These are phyloP conservation scores for Quercus suber DNA, from an alignment of 306 rosid genomes.

Conservation along the genomic window DNA sequence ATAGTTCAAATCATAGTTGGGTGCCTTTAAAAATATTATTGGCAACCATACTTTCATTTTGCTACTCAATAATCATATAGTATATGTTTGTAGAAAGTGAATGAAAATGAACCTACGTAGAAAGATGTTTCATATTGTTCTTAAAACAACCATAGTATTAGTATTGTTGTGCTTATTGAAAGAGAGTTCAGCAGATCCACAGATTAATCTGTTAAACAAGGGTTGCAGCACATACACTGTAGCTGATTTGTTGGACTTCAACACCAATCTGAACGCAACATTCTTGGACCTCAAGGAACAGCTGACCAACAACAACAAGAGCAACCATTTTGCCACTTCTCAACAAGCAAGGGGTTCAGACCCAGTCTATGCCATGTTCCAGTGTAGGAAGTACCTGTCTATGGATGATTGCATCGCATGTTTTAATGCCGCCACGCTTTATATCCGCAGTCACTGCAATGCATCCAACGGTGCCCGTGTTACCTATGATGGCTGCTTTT, in stretches of 20 bases:
- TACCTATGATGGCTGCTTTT: conserved; percentile 71
- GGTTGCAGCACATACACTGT: conserved; percentile 68
- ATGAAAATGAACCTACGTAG: too few relatives aligned
- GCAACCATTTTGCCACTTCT: conserved; percentile 41
- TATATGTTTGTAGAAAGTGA: too few relatives aligned
- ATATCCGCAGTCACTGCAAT: conserved; percentile 61
- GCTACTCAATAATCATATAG: too few relatives aligned
- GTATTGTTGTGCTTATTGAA: conserved; percentile 9
- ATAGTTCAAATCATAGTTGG: too few relatives aligned
- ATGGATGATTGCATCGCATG: conserved; percentile 46
- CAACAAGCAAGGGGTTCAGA: conserved; percentile 31
- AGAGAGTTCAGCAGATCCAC: conserved; percentile 35
- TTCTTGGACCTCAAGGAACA: conserved; percentile 27
- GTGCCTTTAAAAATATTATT: too few relatives aligned
- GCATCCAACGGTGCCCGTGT: conserved; percentile 73
- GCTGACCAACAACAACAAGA: conserved; percentile 20
- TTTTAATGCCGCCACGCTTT: conserved; percentile 31
- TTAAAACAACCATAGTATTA: too few relatives aligned
- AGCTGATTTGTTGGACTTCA: conserved; percentile 33
- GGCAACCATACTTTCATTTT: too few relatives aligned
- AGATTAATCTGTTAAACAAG: conserved; percentile 38
- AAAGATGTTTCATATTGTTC: too few relatives aligned
- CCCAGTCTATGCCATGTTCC: conserved; percentile 54
- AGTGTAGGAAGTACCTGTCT: conserved; percentile 63
- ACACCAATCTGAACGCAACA: conserved; percentile 49